Percentiles rank a stretch among this genome's conserved stretches.
Conservation (phyloP, 805 yeast genomes). For the Cyberlindnera suaveolens region DNA sequence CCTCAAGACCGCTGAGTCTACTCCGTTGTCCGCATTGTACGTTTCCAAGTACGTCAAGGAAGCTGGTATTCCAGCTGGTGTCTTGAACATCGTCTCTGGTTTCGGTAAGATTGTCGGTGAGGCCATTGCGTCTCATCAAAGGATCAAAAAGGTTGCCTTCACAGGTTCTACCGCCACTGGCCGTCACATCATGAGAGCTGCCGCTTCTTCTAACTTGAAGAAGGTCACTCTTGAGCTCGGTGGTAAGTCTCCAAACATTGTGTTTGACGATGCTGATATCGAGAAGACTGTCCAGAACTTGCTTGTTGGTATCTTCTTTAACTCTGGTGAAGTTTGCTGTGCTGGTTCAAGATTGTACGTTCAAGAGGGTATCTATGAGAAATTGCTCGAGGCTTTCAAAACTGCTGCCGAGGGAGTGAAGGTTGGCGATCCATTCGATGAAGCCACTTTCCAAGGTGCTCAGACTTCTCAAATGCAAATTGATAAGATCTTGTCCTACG, state of each 20-base stretch:
- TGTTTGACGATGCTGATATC: conserved; percentile 69
- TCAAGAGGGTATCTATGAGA: conserved; percentile 66
- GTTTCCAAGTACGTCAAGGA: conserved; percentile 62
- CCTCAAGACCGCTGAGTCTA: conserved; percentile 85
- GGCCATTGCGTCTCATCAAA: conserved; percentile 70
- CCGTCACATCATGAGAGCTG: conserved; percentile 62
- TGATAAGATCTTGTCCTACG: conserved; percentile 56
- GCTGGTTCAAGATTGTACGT: conserved; percentile 87
- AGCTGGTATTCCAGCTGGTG: conserved; percentile 92
- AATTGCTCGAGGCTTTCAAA: conserved; percentile 53
- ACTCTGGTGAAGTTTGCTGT: conserved; percentile 91
- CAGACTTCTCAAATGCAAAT: conserved; percentile 66
- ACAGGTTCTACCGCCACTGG: conserved; percentile 93
- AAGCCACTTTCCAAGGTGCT: conserved; percentile 65
- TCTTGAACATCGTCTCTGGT: conserved; percentile 81
- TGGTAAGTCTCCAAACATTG: conserved; percentile 86
- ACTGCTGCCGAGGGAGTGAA: conserved; percentile 42
- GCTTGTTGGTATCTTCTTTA: conserved; percentile 73
- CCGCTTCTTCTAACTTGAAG: conserved; percentile 69
- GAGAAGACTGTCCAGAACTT: conserved; percentile 59
- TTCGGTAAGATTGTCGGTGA: conserved; percentile 82
- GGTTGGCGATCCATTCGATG: conserved; percentile 78
- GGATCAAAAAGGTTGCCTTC: conserved; percentile 85
- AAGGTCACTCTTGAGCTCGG: conserved; percentile 82
- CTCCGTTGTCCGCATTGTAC: conserved; percentile 83